These are phyloP conservation scores for Diaporthe sp. DNA, from an alignment of 2,329 filamentous ascomycete genomes.

Conservation along the genomic window DNA sequence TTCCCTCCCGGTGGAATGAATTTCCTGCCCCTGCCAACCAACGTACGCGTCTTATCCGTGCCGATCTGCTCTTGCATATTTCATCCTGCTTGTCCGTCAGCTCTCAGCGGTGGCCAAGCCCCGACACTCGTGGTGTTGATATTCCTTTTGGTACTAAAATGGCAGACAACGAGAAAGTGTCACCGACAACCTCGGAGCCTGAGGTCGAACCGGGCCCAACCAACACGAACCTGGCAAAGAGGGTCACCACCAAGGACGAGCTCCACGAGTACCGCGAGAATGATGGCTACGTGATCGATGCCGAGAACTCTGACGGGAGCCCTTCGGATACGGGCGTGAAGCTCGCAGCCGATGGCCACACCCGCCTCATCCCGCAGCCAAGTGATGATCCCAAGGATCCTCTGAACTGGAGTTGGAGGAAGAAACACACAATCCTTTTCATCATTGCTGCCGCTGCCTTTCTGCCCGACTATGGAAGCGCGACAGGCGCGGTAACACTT, in stretches of 20 bases:
- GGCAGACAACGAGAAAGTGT: slow-evolving; percentile 25
- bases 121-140: not conserved
- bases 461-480: slow-evolving; percentile 64
- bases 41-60: not conserved
- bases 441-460: slow-evolving; percentile 62
- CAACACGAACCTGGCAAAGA: not conserved
- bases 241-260: slow-evolving; percentile 38
- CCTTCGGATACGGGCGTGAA: slow-evolving; percentile 50
- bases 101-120: not conserved
- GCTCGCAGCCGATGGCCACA: slow-evolving; percentile 56
- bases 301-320: slow-evolving; percentile 38
- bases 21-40: slow-evolving; percentile 3
- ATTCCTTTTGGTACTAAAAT: not conserved
- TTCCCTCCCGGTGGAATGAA: slow-evolving; percentile 10
- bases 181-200: not conserved
- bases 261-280: slow-evolving; percentile 54
- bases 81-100: not conserved
- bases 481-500: slow-evolving; percentile 59
- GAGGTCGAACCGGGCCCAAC: not conserved
- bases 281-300: slow-evolving; percentile 56
- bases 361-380: slow-evolving; percentile 68
- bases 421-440: slow-evolving; percentile 64
- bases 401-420: slow-evolving; percentile 64
- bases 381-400: slow-evolving; percentile 65
- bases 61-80: not conserved